Percentiles rank a stretch among this genome's conserved stretches.
phyloP scores from a whole-genome alignment of 257 asterid genomes.

The Solanum lignicaule region DNA sequence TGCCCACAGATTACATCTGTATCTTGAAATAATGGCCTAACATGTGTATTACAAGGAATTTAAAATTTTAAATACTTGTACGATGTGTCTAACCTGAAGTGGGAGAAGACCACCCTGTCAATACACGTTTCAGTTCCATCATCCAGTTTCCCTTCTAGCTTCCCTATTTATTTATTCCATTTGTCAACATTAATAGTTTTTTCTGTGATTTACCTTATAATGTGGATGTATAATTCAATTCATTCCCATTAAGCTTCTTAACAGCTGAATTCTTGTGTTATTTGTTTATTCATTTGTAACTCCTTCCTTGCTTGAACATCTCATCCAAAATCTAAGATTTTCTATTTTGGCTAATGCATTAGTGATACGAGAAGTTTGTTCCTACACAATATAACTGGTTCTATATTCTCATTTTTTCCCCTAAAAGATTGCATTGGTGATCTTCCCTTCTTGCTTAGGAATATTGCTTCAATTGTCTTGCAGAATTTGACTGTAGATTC shows the following conservation, averaged over 20 bases:
- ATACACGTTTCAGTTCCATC: background rate
- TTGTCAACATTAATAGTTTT: no score
- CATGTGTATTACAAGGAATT: no score
- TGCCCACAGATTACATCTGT: no score
- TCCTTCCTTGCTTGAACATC: background rate
- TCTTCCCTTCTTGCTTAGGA: no score
- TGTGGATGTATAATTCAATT: background rate
- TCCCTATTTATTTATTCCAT: no score
- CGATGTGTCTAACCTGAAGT: background rate
- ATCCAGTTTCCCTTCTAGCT: background rate
- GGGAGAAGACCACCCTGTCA: background rate
- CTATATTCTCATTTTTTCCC: no score
- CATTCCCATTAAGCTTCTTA: background rate
- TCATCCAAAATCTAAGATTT: background rate
- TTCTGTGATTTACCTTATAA: no score
- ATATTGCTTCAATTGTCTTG: no score
- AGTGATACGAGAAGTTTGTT: background rate
- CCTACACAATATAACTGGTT: background rate
- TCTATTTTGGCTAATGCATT: background rate
- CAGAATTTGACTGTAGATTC: no score
- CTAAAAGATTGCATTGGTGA: no score
- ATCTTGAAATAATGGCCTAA: background rate
- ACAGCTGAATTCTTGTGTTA: background rate
- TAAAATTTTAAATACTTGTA: no score
- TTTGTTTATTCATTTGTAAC: background rate